A percentile compares a stretch with the other conserved stretches of the same genome.
Evolutionary conservation across 2,329 filamentous ascomycete species (phyloP).

Genomic region (Colletotrichum siamense): DNA sequence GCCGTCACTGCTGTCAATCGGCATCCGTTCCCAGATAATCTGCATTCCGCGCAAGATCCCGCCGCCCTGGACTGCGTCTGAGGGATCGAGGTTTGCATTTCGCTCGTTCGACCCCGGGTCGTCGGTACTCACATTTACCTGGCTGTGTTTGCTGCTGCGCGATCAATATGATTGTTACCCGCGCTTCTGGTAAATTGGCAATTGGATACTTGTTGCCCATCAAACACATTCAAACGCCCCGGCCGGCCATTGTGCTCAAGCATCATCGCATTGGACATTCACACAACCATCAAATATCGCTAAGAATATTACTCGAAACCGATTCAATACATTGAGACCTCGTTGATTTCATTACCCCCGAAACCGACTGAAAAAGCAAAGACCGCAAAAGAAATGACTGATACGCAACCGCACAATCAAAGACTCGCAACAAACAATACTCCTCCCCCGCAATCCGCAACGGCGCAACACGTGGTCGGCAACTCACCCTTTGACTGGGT

Average conservation of each 20-base stretch:
- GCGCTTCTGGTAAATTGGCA: not conserved
- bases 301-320: not conserved
- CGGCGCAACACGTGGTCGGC: not conserved
- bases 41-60: not conserved
- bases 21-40: not conserved
- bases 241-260: not conserved
- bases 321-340: not conserved
- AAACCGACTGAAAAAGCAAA: not conserved
- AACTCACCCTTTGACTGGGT: not conserved
- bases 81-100: not conserved
- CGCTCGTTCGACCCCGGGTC: not conserved
- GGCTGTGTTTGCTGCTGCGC: not conserved
- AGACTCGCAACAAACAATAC: not conserved
- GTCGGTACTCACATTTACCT: not conserved
- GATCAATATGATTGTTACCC: not conserved
- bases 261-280: not conserved
- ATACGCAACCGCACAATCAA: no score
- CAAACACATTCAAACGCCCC: not conserved
- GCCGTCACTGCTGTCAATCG: not conserved
- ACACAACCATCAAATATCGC: not conserved
- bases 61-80: not conserved
- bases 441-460: not conserved
- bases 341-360: not conserved
- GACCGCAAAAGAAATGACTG: not conserved
- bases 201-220: not conserved